Percentiles rank a stretch among this genome's conserved stretches.
These are phyloP conservation scores for Adansonia madagascariensis DNA, from an alignment of 441 rosid genomes.

Conservation along the genomic window DNA sequence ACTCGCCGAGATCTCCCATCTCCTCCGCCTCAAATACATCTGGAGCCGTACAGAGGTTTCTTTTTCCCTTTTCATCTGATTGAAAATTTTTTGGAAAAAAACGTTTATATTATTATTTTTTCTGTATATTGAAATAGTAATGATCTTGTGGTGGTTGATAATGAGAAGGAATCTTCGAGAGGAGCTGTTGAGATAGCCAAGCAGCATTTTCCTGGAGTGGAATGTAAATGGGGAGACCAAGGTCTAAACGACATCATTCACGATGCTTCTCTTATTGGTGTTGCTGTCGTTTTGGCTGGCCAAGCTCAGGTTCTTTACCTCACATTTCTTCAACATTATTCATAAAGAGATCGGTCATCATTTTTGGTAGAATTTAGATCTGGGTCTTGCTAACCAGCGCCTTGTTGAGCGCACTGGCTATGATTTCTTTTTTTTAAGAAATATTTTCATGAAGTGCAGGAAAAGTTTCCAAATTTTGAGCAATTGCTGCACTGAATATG, in stretches of 20 bases:
- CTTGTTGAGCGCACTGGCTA: not conserved
- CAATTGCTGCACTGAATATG: not conserved
- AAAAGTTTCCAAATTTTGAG: not conserved
- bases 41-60: conserved; percentile 93
- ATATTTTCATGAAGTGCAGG: not conserved
- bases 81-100: not conserved
- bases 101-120: not conserved
- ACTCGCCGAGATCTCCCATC: conserved; percentile 83
- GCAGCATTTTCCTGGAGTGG: conserved; percentile 75
- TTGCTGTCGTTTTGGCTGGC: conserved; percentile 93
- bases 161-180: conserved; percentile 71
- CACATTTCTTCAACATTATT: too few relatives aligned
- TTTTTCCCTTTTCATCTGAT: not conserved
- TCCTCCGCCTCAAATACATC: conserved; percentile 61
- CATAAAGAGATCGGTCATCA: not conserved
- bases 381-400: not conserved
- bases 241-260: conserved; percentile 73
- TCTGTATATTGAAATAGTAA: not conserved
- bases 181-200: conserved; percentile 79
- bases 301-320: conserved; percentile 62
- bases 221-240: conserved; percentile 85
- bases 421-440: not conserved
- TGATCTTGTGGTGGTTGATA: not conserved
- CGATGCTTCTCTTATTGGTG: conserved; percentile 70
- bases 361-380: not conserved